Percentiles rank a stretch among this genome's conserved stretches.
phyloP scores from a whole-genome alignment of 306 rosid species.

The Sphenostylis stenocarpa region DNA sequence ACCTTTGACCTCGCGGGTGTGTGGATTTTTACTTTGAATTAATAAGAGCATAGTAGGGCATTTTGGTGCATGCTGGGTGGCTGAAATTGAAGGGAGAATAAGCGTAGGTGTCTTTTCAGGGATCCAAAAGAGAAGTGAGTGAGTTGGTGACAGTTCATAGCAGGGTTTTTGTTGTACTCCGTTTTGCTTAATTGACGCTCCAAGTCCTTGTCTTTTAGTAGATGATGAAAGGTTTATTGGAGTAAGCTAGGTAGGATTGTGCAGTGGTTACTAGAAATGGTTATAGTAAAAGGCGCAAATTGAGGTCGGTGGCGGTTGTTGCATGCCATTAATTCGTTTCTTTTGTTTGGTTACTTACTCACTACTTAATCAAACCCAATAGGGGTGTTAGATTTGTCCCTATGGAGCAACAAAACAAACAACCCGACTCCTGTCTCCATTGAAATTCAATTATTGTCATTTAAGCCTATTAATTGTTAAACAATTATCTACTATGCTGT shows the following conservation, averaged over 20 bases:
- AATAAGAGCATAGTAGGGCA: background rate
- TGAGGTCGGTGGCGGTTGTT: slow-evolving; percentile 29
- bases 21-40: background rate
- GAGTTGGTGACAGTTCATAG: slow-evolving; percentile 1
- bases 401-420: slow-evolving; percentile 28
- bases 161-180: background rate
- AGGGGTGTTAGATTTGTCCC: slow-evolving; percentile 34
- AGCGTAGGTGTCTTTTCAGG: background rate
- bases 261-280: background rate
- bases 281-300: background rate
- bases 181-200: background rate
- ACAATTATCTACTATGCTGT: background rate
- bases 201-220: background rate
- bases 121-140: background rate
- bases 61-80: background rate
- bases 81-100: background rate
- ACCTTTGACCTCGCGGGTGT: background rate
- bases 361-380: slow-evolving; percentile 29
- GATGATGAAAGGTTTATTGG: background rate
- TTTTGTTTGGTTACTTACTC: slow-evolving; percentile 24
- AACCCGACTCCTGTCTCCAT: slow-evolving; percentile 27
- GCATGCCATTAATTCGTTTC: slow-evolving; percentile 10
- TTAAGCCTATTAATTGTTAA: background rate
- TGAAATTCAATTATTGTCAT: slow-evolving; percentile 29
- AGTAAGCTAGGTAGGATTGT: background rate